A percentile compares a stretch with the other conserved stretches of the same genome.
These are phyloP conservation scores for Trametes coccinea DNA, from an alignment of 768 basidiomycete species.

Conservation along the genomic window DNA sequence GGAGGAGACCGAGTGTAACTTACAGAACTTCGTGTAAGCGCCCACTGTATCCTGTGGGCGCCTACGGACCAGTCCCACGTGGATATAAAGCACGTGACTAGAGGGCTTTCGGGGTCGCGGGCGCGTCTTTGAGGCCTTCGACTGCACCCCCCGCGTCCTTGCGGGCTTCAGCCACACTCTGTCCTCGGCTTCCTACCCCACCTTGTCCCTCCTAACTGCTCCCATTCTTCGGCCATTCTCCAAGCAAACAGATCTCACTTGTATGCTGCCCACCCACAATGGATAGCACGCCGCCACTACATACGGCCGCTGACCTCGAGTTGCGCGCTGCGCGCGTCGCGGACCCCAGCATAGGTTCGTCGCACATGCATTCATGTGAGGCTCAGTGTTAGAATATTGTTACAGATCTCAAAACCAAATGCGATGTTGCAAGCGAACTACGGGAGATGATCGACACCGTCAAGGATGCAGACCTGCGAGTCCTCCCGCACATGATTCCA, in stretches of 20 bases:
- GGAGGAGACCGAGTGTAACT: too few species aligned
- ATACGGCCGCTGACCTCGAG: conserved; percentile 62
- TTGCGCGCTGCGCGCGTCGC: conserved; percentile 70
- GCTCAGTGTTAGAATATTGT: neutral
- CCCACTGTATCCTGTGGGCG: too few species aligned
- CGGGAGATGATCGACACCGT: conserved; percentile 81
- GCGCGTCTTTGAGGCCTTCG: conserved; percentile 18
- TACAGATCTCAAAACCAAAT: conserved; percentile 70
- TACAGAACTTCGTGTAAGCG: neutral
- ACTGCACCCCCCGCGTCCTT: conserved; percentile 16
- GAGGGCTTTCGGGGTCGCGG: conserved; percentile 14
- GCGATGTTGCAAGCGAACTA: conserved; percentile 71
- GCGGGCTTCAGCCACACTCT: conserved; percentile 19
- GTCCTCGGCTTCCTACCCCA: neutral
- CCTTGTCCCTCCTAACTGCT: neutral
- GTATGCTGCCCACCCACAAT: conserved; percentile 30
- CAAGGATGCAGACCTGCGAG: conserved; percentile 70
- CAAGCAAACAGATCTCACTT: neutral
- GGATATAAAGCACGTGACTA: neutral
- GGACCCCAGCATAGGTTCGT: conserved; percentile 70
- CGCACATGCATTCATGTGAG: neutral
- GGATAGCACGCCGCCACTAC: conserved; percentile 46
- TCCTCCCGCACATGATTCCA: conserved; percentile 71
- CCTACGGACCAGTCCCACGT: neutral
- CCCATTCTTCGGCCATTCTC: neutral